Conservation (phyloP, 2,329 filamentous ascomycete genomes). For the Immersiporthe knoxdaviesiana region DNA sequence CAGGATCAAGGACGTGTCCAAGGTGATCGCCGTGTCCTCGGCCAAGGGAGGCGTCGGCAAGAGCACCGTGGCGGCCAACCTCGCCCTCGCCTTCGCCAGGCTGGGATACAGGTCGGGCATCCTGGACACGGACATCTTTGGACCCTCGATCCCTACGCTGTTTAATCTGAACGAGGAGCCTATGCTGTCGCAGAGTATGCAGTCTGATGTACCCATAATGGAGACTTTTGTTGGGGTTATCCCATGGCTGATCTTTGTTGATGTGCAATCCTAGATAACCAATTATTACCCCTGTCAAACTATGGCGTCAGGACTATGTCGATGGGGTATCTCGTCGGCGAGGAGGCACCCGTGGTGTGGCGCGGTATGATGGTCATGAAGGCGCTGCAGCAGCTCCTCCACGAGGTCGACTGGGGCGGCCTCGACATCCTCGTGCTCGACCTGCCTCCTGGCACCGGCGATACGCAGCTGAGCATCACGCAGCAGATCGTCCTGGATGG, state of each 20-base stretch:
- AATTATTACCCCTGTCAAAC: constrained; percentile 84
- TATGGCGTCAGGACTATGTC: constrained; percentile 99
- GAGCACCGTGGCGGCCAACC: constrained; percentile 87
- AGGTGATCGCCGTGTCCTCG: constrained; percentile 95
- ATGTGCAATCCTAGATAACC: constrained; percentile 60
- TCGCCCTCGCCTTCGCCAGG: constrained; percentile 84
- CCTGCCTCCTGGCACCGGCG: constrained; percentile 90
- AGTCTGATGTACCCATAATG: constrained; percentile 26
- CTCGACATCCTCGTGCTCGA: constrained; percentile 90
- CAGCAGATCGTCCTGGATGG: constrained; percentile 92
- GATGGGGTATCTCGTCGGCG: constrained; percentile 89
- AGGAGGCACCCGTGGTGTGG: constrained; percentile 87
- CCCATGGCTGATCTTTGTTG: neutral
- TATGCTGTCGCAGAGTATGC: constrained; percentile 69
- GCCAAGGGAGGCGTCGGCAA: constrained; percentile 99
- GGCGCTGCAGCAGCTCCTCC: constrained; percentile 90
- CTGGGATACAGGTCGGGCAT: constrained; percentile 83
- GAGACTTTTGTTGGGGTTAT: neutral
- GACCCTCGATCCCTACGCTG: constrained; percentile 89
- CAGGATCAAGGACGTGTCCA: constrained; percentile 80
- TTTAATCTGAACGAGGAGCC: constrained; percentile 82
- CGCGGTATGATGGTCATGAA: constrained; percentile 98
- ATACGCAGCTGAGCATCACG: constrained; percentile 94
- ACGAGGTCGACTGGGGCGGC: constrained; percentile 91
- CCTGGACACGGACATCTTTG: constrained; percentile 95